Percentiles rank a stretch among this genome's conserved stretches.
Evolutionary conservation across 208 protist genomes (phyloP).

Genomic region (Leishmania major): DNA sequence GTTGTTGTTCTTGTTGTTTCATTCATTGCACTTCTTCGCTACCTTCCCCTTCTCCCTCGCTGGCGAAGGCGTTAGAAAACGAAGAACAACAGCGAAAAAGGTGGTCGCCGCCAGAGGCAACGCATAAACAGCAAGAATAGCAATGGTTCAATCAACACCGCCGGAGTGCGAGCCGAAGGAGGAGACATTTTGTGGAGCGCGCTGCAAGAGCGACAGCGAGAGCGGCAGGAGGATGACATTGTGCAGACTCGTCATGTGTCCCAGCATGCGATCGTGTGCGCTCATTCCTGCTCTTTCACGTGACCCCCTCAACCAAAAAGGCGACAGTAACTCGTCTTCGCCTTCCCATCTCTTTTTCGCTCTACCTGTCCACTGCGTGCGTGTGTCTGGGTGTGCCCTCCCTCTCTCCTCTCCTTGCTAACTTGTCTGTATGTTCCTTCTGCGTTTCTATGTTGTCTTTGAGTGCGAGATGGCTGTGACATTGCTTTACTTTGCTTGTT

Average conservation of each 20-base stretch:
- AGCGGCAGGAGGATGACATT: neutral
- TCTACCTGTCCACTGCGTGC: neutral
- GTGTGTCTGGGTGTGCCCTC: neutral
- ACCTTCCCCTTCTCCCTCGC: neutral
- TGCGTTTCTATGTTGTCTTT: neutral
- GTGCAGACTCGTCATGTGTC: neutral
- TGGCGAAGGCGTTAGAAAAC: neutral
- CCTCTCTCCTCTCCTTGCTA: neutral
- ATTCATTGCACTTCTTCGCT: neutral
- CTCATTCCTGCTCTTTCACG: neutral
- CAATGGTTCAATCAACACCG: neutral
- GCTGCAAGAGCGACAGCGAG: neutral
- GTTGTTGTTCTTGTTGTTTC: neutral
- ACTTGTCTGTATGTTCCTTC: neutral
- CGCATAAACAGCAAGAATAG: neutral
- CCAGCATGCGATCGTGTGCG: neutral
- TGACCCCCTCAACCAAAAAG: neutral
- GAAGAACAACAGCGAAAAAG: neutral
- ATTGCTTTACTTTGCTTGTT: neutral
- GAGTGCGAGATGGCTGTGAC: neutral
- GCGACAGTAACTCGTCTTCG: neutral
- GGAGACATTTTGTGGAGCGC: neutral
- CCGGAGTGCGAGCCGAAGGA: neutral
- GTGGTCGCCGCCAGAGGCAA: neutral
- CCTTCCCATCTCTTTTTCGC: neutral